These are phyloP conservation scores for Paecilomyces niveus DNA, from an alignment of 2,329 filamentous ascomycete genomes.

Conservation along the genomic window DNA sequence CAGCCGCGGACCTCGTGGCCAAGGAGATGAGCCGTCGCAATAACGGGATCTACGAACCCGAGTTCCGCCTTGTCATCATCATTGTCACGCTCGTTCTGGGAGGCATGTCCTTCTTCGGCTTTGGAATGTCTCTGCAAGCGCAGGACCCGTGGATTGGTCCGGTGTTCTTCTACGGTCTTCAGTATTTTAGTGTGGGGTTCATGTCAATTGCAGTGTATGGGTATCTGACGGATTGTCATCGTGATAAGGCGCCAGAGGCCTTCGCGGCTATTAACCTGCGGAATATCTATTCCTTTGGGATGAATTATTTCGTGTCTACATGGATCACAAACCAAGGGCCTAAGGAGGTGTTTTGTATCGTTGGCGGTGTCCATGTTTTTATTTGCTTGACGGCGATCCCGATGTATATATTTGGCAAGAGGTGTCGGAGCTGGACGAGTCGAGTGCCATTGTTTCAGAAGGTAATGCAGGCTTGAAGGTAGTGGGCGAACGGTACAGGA, in stretches of 20 bases:
- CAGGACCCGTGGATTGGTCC: slow-evolving; percentile 5
- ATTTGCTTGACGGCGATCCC: slow-evolving; percentile 25
- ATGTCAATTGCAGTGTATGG: slow-evolving; percentile 19
- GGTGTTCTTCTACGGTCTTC: slow-evolving; percentile 4
- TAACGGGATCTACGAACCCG: neutral
- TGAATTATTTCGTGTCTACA: slow-evolving; percentile 28
- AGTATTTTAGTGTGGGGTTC: slow-evolving; percentile 5
- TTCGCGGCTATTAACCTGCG: slow-evolving; percentile 17
- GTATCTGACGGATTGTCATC: slow-evolving; percentile 27
- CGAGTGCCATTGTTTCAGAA: neutral
- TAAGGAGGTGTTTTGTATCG: slow-evolving; percentile 24
- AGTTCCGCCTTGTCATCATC: slow-evolving; percentile 15
- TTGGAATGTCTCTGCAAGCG: slow-evolving; percentile 10
- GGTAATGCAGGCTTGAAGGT: neutral
- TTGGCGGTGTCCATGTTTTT: slow-evolving; percentile 28
- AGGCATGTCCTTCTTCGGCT: slow-evolving; percentile 15
- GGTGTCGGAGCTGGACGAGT: slow-evolving; percentile 19
- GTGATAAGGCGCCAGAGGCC: slow-evolving; percentile 25
- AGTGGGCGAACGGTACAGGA: neutral
- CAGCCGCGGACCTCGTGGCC: neutral
- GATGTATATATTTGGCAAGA: slow-evolving; percentile 29
- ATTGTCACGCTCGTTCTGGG: slow-evolving; percentile 13
- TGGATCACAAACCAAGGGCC: slow-evolving; percentile 26
- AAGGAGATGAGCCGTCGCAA: neutral
- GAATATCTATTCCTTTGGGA: slow-evolving; percentile 26